Percentiles rank a stretch among this genome's conserved stretches.
Conservation (phyloP, 192 early-diverging fungal species). For the Phlyctochytrium arcticum region DNA sequence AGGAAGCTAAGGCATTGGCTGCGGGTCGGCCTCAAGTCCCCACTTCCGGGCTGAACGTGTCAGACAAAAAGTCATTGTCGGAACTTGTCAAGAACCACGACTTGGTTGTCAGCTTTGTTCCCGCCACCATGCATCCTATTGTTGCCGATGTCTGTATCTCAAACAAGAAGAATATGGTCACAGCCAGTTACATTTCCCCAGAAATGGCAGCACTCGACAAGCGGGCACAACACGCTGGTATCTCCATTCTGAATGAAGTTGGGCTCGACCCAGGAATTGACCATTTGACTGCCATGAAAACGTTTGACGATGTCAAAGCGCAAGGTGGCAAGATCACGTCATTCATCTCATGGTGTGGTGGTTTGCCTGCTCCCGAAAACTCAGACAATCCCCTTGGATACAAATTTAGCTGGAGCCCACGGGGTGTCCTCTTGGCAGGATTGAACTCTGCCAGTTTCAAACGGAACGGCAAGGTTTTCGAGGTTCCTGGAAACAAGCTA, state of each 20-base stretch:
- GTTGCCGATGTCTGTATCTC: conserved; percentile 91
- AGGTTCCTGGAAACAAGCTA: conserved; percentile 65
- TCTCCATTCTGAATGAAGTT: conserved; percentile 97
- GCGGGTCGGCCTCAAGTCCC: conserved; percentile 54
- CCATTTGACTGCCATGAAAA: conserved; percentile 75
- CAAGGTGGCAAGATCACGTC: conserved; percentile 67
- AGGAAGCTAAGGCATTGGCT: conserved; percentile 70
- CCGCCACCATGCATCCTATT: conserved; percentile 83
- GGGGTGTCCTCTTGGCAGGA: conserved; percentile 83
- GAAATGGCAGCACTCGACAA: conserved; percentile 88
- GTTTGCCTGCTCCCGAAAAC: conserved; percentile 93
- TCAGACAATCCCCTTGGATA: conserved; percentile 98
- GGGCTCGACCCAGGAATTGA: conserved; percentile 98
- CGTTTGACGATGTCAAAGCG: conserved; percentile 84
- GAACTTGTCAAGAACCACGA: conserved; percentile 79
- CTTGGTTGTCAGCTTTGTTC: conserved; percentile 85
- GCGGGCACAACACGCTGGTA: conserved; percentile 78
- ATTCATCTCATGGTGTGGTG: conserved; percentile 97
- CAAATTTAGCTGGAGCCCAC: conserved; percentile 95
- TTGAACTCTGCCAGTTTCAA: conserved; percentile 81
- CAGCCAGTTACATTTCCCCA: conserved; percentile 94
- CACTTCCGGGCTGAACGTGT: conserved; percentile 75
- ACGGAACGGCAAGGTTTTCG: conserved; percentile 62
- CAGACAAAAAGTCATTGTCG: conserved; percentile 67
- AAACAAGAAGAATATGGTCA: conserved; percentile 90